Evolutionary conservation across 257 asterid genomes (phyloP), one percentile per base, ranked within the genome.

Genomic region (Petunia secreta): DNA sequence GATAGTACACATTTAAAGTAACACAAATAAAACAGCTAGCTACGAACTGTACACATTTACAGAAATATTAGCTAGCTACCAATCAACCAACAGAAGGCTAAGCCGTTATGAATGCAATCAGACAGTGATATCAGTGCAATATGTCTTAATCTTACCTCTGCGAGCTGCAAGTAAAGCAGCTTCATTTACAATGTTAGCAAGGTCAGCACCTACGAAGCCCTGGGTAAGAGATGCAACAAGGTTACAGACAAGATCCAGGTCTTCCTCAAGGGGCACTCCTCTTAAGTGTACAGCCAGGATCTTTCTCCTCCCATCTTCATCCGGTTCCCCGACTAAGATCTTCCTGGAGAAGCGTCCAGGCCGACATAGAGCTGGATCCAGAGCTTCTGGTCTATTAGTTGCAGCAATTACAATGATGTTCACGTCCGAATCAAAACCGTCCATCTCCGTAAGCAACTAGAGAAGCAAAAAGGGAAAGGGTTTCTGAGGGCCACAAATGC

Each of bases 381-480:
- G 81, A 44, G 98, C 97, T 83, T 96, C 99, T 60, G 99, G 98
- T 71, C 99, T 89, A 85, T 96, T 96, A 44, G 99, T 96, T 8
- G 99, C 99, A 77, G 98, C 98, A 62, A 96, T 89, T 48, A 96
- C 98, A 78, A 94, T 91, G 75, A 96, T 91, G 79, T 87, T 91
- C 67, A 82, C 55, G 52, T 87, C 92, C 0, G 97, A 89, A 66
- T 94, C 98, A 60, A 96, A 96, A 63, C 98, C 99, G 25, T 96
- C 99, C 99, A 96, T 96, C 90, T 96, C 98, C 55, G 99, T 96
- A 88, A 96, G 94, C 89, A 96, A 90, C 98, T 96, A 86, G 40
- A 74, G 85, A 82, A 57, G 64, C 60, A 3, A 25, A 78, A 50
- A 34, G 34, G n/a, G 41, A 78, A 50, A 34, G 34, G n/a, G n/a